phyloP scores from a whole-genome alignment of 768 basidiomycete genomes.

The Lentinus brumalis region DNA sequence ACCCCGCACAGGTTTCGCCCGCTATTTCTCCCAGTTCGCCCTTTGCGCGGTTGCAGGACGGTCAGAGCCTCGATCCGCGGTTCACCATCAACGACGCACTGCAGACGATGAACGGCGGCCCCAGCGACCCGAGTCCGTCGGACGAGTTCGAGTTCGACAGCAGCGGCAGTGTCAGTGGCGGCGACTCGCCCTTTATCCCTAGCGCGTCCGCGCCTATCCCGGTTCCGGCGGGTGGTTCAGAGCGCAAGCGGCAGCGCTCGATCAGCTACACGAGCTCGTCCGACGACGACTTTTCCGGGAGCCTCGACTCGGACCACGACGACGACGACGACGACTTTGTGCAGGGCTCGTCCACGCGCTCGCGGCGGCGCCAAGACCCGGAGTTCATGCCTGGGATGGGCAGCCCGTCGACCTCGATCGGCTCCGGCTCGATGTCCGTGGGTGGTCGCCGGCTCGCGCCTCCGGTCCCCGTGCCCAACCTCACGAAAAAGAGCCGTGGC shows the following conservation, averaged over 20 bases:
- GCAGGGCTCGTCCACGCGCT: slow-evolving; percentile 12
- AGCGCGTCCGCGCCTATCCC: slow-evolving; percentile 12
- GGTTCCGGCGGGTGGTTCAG: slow-evolving; percentile 1
- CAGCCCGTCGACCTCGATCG: slow-evolving; percentile 10
- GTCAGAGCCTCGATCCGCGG: slow-evolving; percentile 23
- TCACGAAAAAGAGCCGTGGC: slow-evolving; percentile 81
- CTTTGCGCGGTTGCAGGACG: slow-evolving; percentile 16
- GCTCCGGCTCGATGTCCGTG: slow-evolving; percentile 4
- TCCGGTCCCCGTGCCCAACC: slow-evolving; percentile 72
- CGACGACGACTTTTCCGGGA: slow-evolving; percentile 10
- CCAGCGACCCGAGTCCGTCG: neutral
- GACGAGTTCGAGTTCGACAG: slow-evolving; percentile 8
- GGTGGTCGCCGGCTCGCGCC: slow-evolving; percentile 45
- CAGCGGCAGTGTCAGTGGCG: slow-evolving; percentile 7
- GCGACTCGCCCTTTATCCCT: slow-evolving; percentile 13
- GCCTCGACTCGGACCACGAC: slow-evolving; percentile 20
- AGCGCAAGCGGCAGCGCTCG: slow-evolving; percentile 17
- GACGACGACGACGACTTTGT: slow-evolving; percentile 23
- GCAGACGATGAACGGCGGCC: neutral
- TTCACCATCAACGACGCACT: slow-evolving; percentile 13
- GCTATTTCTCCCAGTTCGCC: slow-evolving; percentile 17
- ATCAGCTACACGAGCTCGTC: slow-evolving; percentile 21
- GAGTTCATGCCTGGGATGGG: neutral
- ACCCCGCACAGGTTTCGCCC: slow-evolving; percentile 24
- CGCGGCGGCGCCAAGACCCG: slow-evolving; percentile 11